Conservation (phyloP, 108 stramenopile species). For the Skeletonema menzelii region DNA sequence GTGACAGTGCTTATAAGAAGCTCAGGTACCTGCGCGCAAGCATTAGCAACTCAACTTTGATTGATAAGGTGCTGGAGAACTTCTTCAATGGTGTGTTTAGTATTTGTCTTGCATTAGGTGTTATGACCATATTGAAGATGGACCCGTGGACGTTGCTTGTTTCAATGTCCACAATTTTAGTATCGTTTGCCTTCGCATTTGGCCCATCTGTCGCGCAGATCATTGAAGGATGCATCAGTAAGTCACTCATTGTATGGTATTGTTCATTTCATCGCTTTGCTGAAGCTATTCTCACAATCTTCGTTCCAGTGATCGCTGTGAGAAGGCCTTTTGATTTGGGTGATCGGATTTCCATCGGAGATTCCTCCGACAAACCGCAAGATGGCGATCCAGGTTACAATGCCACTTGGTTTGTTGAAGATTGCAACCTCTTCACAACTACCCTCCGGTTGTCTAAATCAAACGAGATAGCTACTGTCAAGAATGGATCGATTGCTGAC, state of each 20-base stretch:
- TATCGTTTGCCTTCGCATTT: conserved; percentile 76
- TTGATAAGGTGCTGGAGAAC: conserved; percentile 73
- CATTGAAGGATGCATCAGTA: conserved; percentile 75
- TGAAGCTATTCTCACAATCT: too few relatives aligned
- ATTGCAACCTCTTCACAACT: conserved; percentile 70
- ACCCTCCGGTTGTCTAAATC: conserved; percentile 63
- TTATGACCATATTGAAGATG: conserved; percentile 57
- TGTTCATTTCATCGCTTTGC: too few relatives aligned
- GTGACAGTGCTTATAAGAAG: conserved; percentile 71
- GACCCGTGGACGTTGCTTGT: conserved; percentile 80
- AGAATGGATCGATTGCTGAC: conserved; percentile 60
- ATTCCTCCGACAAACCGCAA: conserved; percentile 27
- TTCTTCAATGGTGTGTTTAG: conserved; percentile 57
- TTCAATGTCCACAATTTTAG: conserved; percentile 65
- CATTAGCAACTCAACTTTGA: conserved; percentile 63
- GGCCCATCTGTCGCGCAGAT: conserved; percentile 66
- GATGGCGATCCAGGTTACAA: conserved; percentile 25
- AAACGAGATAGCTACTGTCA: conserved; percentile 76
- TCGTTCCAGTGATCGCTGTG: conserved; percentile 71
- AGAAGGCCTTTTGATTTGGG: conserved; percentile 83
- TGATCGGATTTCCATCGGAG: conserved; percentile 74
- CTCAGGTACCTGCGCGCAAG: conserved; percentile 65
- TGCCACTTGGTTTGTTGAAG: conserved; percentile 81
- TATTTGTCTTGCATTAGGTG: conserved; percentile 50
- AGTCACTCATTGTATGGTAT: too few relatives aligned